Evolutionary conservation across 345 rosid genomes (phyloP).

Genomic region (Eucalyptus melliodora): DNA sequence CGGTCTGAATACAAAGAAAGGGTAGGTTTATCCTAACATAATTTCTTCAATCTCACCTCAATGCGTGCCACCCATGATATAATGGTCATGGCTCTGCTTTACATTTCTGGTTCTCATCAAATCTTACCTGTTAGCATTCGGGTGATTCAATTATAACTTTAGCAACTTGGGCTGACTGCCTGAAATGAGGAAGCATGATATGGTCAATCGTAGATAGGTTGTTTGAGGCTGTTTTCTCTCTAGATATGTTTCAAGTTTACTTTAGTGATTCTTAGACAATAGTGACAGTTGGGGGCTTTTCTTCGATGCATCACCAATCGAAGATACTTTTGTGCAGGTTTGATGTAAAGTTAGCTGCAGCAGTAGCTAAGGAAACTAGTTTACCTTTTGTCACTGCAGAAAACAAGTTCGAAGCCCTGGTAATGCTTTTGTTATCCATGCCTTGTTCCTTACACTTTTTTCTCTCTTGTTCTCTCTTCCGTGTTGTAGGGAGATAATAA

Average conservation of each 20-base stretch:
- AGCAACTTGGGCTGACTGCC: neutral
- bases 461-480: neutral
- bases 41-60: neutral
- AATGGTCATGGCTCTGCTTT: neutral
- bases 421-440: conserved; percentile 13
- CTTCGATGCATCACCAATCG: neutral
- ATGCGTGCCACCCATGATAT: neutral
- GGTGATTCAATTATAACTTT: neutral
- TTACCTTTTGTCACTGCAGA: conserved; percentile 92
- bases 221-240: neutral
- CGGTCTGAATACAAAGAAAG: conserved; percentile 91
- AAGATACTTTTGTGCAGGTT: conserved; percentile 31
- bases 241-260: neutral
- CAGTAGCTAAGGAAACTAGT: conserved; percentile 86
- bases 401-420: conserved; percentile 98
- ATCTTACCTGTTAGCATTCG: neutral
- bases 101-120: neutral
- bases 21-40: conserved; percentile 32
- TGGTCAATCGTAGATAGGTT: neutral
- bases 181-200: neutral
- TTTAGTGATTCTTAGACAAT: neutral
- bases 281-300: neutral
- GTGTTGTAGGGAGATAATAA: neutral
- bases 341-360: conserved; percentile 86
- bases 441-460: neutral